A percentile compares a stretch with the other conserved stretches of the same genome.
Conservation (phyloP, 805 yeast genomes). For the Metschnikowia continentalis region DNA sequence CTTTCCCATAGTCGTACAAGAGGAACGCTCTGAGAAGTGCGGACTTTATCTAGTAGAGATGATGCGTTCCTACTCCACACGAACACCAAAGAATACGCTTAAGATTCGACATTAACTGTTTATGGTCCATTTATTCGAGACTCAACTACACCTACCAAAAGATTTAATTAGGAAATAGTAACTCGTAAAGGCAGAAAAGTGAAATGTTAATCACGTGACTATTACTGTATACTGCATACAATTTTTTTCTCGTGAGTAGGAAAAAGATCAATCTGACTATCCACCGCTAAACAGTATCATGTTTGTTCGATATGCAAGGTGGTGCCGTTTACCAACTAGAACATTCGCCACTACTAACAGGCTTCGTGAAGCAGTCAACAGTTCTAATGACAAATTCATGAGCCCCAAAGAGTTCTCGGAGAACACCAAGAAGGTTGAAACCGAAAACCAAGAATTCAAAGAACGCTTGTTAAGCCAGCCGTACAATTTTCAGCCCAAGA, state of each 20-base stretch:
- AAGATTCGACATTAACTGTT: not conserved
- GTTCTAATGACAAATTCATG: conserved; percentile 14
- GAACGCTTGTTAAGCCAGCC: conserved; percentile 25
- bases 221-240: not conserved
- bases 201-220: not conserved
- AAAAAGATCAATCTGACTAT: not conserved
- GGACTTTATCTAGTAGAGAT: not conserved
- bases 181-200: not conserved
- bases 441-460: conserved; percentile 26
- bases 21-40: conserved; percentile 2
- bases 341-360: conserved; percentile 6
- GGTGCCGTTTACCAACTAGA: conserved; percentile 5
- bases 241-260: conserved; percentile 2
- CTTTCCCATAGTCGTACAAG: conserved; percentile 56
- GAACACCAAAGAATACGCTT: not conserved
- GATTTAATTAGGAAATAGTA: not conserved
- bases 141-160: too few species aligned
- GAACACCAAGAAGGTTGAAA: conserved; percentile 22
- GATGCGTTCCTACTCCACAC: not conserved
- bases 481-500: conserved; percentile 30
- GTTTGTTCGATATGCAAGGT: conserved; percentile 7
- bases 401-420: conserved; percentile 33
- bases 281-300: not conserved
- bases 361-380: not conserved
- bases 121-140: not conserved